Percentiles rank a stretch among this genome's conserved stretches.
Conservation (phyloP, 2,329 filamentous ascomycete genomes). For the Cladosporium sp. region DNA sequence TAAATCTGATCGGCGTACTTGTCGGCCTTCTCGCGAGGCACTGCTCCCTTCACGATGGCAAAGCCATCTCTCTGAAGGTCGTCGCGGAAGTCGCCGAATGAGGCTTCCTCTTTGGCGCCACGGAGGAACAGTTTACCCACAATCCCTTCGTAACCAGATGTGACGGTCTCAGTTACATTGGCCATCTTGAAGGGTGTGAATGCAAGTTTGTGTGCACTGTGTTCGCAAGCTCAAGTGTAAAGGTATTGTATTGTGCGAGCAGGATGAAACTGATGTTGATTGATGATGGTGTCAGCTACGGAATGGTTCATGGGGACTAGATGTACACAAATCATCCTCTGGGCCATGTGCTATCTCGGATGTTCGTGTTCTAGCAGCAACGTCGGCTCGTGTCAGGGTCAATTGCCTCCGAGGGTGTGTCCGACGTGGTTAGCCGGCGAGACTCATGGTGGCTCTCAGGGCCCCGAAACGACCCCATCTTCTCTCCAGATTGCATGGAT, state of each 20-base stretch:
- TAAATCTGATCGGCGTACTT: slow-evolving; percentile 39
- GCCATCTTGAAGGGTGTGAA: not conserved
- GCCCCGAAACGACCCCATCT: not conserved
- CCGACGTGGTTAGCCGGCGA: not conserved
- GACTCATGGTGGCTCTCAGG: not conserved
- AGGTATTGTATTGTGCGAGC: not conserved
- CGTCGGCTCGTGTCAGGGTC: not conserved
- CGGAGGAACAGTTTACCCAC: slow-evolving; percentile 12
- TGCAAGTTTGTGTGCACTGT: not conserved
- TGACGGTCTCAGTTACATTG: not conserved
- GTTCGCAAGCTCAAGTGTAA: not conserved
- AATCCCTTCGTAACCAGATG: not conserved
- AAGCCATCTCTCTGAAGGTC: slow-evolving; percentile 46
- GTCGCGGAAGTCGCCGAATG: slow-evolving; percentile 38
- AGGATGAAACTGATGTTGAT: not conserved
- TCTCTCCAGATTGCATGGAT: not conserved
- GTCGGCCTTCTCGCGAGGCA: slow-evolving; percentile 45
- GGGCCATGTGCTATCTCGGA: not conserved
- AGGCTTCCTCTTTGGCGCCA: not conserved
- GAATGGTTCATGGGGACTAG: not conserved
- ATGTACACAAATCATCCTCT: not conserved
- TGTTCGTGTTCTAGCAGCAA: not conserved
- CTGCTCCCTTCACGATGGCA: slow-evolving; percentile 50
- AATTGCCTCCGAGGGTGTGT: not conserved
- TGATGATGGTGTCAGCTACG: not conserved